These are phyloP conservation scores for Hyaloscypha bicolor DNA, from an alignment of 495 filamentous ascomycete species.

Conservation along the genomic window DNA sequence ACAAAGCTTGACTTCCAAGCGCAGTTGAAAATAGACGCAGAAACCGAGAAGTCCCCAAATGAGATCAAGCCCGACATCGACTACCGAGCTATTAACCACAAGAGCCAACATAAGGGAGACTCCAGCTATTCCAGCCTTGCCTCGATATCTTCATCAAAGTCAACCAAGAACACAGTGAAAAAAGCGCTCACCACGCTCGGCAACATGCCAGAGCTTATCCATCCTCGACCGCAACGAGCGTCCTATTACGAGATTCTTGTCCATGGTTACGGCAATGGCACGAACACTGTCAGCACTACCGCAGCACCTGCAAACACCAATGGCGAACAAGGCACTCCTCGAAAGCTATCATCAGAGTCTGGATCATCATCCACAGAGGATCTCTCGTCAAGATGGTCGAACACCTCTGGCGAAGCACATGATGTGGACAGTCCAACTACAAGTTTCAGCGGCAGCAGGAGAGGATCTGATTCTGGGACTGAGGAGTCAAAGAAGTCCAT, in stretches of 20 bases:
- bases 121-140: slow-evolving; percentile 31
- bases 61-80: slow-evolving; percentile 47
- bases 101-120: slow-evolving; percentile 15
- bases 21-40: slow-evolving; percentile 1
- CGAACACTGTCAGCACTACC: slow-evolving; percentile 33
- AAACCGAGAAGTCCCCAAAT: not conserved
- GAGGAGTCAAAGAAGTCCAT: slow-evolving; percentile 10
- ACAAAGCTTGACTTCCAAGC: slow-evolving; percentile 16
- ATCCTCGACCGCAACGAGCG: slow-evolving; percentile 23
- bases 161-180: slow-evolving; percentile 26
- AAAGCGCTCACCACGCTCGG: slow-evolving; percentile 34
- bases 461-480: slow-evolving; percentile 9
- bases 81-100: slow-evolving; percentile 39
- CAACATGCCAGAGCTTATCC: slow-evolving; percentile 30
- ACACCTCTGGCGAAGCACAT: slow-evolving; percentile 11
- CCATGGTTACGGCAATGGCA: slow-evolving; percentile 47
- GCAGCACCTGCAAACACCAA: not conserved
- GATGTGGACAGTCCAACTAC: slow-evolving; percentile 15
- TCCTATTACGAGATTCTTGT: slow-evolving; percentile 44
- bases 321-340: not conserved
- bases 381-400: slow-evolving; percentile 27
- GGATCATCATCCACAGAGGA: slow-evolving; percentile 22
- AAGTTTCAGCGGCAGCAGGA: slow-evolving; percentile 5
- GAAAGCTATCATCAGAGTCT: slow-evolving; percentile 22
- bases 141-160: slow-evolving; percentile 28